Conservation (phyloP, 441 rosid species). For the Gossypium schwendimanii region DNA sequence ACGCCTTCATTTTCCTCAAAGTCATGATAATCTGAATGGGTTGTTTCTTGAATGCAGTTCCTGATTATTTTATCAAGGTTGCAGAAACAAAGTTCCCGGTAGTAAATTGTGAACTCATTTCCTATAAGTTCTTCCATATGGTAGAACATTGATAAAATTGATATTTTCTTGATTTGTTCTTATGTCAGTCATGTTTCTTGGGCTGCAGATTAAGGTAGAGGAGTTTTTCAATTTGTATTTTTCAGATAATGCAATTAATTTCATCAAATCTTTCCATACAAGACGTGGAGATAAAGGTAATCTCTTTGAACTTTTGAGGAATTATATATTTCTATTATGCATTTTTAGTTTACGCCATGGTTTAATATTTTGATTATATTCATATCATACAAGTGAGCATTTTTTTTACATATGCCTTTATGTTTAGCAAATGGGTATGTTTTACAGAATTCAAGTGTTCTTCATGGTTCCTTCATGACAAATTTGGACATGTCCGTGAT, state of each 20-base stretch:
- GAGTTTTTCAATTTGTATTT: conserved; percentile 68
- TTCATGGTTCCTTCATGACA: conserved; percentile 60
- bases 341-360: neutral
- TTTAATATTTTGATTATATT: neutral
- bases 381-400: neutral
- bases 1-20: neutral
- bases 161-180: neutral
- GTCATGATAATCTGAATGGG: conserved; percentile 17
- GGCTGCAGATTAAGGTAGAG: conserved; percentile 71
- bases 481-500: conserved; percentile 69
- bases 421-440: conserved; percentile 7
- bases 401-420: neutral
- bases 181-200: conserved; percentile 16
- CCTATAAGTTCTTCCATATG: conserved; percentile 8
- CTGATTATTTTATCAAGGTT: conserved; percentile 54
- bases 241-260: conserved; percentile 55
- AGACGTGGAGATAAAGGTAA: conserved; percentile 90
- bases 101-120: conserved; percentile 12
- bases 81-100: conserved; percentile 80
- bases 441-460: conserved; percentile 74
- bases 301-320: conserved; percentile 16
- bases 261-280: conserved; percentile 67
- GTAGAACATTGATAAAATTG: neutral
- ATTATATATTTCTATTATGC: conserved; percentile 11
- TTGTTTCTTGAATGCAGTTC: conserved; percentile 57